Percentiles rank a stretch among this genome's conserved stretches.
These are phyloP conservation scores for Thuidium tamariscinum DNA, from an alignment of 225 moss, liverwort and hornwort species.

Conservation along the genomic window DNA sequence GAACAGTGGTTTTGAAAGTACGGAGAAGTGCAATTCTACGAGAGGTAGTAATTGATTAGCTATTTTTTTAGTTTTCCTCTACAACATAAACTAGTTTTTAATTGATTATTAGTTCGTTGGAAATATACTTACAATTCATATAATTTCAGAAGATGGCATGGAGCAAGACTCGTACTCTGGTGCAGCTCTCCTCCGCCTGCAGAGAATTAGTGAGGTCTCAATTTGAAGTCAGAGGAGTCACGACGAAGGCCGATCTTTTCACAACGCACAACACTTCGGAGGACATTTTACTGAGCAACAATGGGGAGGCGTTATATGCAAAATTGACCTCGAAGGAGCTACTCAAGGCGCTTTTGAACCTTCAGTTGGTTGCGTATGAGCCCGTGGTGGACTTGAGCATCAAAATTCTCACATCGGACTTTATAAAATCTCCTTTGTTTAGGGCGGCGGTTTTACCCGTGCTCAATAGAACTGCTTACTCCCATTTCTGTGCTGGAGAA, in stretches of 20 bases:
- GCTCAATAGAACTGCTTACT: constrained; percentile 66
- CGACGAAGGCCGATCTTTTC: constrained; percentile 26
- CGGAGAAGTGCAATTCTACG: background rate
- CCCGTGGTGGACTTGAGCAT: constrained; percentile 64
- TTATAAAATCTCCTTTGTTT: constrained; percentile 28
- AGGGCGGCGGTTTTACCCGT: constrained; percentile 42
- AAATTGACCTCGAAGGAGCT: constrained; percentile 73
- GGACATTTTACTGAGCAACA: constrained; percentile 33
- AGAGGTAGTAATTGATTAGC: background rate
- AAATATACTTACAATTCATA: background rate
- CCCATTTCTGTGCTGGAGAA: constrained; percentile 86
- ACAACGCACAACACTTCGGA: background rate
- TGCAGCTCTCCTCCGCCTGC: background rate
- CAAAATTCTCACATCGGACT: constrained; percentile 43
- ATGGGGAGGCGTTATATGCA: constrained; percentile 38
- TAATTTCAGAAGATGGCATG: constrained; percentile 22
- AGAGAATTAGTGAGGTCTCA: background rate
- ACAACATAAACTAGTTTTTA: background rate
- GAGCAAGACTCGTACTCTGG: background rate
- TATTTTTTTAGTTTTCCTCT: background rate
- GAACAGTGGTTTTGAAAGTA: background rate
- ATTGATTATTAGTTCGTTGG: background rate
- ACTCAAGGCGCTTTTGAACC: constrained; percentile 38
- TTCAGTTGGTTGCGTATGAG: constrained; percentile 72
- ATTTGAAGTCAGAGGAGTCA: constrained; percentile 8